A percentile compares a stretch with the other conserved stretches of the same genome.
Evolutionary conservation across 768 basidiomycete genomes (phyloP).

Genomic region (Dendrothele bispora): DNA sequence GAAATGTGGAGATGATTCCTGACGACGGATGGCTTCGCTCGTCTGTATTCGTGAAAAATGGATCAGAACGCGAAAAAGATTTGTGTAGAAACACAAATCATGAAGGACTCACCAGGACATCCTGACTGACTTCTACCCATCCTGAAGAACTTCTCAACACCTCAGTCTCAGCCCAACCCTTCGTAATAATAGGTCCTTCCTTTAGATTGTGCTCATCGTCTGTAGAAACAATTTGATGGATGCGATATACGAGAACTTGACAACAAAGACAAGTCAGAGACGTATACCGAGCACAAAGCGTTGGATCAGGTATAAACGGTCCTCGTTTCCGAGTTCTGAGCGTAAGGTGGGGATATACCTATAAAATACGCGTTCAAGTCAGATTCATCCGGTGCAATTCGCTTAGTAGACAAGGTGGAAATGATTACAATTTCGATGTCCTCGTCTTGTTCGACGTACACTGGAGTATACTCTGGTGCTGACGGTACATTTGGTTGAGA

Average conservation of each 20-base stretch:
- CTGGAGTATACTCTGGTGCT: constrained; percentile 29
- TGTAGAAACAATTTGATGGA: constrained; percentile 37
- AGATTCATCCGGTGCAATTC: no score
- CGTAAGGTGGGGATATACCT: constrained; percentile 51
- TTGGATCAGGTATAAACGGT: constrained; percentile 19
- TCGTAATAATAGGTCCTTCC: constrained; percentile 50
- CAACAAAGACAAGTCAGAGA: constrained; percentile 50
- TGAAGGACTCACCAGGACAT: constrained; percentile 44
- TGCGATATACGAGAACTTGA: constrained; percentile 45
- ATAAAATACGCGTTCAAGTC: no score
- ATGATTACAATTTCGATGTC: constrained; percentile 40
- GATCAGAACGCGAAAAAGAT: background rate
- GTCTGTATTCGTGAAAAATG: background rate
- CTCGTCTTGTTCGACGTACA: constrained; percentile 48
- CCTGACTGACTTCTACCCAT: constrained; percentile 47
- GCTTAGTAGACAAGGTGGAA: background rate
- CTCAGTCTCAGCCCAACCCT: constrained; percentile 54
- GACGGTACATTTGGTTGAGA: constrained; percentile 20
- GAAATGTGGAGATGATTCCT: background rate
- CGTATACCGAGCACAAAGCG: constrained; percentile 36
- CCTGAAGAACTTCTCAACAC: constrained; percentile 44
- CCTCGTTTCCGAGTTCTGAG: constrained; percentile 40
- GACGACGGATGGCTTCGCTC: constrained; percentile 1
- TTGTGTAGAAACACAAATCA: background rate
- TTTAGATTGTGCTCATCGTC: constrained; percentile 33